Percentiles rank a stretch among this genome's conserved stretches.
phyloP scores from a whole-genome alignment of 225 moss, liverwort and hornwort species.

The Rhytidiadelphus loreus region DNA sequence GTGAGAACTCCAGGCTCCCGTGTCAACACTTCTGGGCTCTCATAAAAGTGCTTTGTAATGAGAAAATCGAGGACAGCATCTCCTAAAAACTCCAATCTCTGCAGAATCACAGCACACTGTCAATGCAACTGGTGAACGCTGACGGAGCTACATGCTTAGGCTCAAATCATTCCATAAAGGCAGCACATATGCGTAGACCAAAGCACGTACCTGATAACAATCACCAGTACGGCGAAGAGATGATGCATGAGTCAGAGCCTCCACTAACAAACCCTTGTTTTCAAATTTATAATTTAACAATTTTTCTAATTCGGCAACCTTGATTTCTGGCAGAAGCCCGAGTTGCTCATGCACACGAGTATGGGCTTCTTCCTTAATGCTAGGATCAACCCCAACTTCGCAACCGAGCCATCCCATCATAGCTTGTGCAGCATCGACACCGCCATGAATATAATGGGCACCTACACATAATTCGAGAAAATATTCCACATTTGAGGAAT shows the following conservation, averaged over 20 bases:
- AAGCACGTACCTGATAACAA: conserved; percentile 68
- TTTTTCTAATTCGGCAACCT: conserved; percentile 43
- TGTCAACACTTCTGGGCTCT: conserved; percentile 23
- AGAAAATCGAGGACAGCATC: conserved; percentile 92
- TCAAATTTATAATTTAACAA: conserved; percentile 59
- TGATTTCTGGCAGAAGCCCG: conserved; percentile 25
- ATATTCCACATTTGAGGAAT: not conserved
- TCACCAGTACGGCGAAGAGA: conserved; percentile 33
- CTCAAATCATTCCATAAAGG: not conserved
- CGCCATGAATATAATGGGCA: conserved; percentile 72
- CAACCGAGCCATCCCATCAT: conserved; percentile 78
- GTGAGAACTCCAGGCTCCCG: conserved; percentile 70
- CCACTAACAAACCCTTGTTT: conserved; percentile 70
- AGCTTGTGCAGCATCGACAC: conserved; percentile 52
- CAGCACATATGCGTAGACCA: not conserved
- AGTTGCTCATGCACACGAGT: conserved; percentile 37
- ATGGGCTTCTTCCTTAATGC: conserved; percentile 43
- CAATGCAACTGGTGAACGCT: not conserved
- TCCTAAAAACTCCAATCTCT: conserved; percentile 95
- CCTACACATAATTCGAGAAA: conserved; percentile 11
- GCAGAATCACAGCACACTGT: conserved; percentile 6
- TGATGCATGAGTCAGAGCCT: conserved; percentile 88
- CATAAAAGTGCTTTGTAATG: conserved; percentile 69
- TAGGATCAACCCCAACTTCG: conserved; percentile 50
- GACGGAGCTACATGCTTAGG: not conserved